phyloP scores from a whole-genome alignment of 148 eudicot species.

The Chenopodium formosanum region DNA sequence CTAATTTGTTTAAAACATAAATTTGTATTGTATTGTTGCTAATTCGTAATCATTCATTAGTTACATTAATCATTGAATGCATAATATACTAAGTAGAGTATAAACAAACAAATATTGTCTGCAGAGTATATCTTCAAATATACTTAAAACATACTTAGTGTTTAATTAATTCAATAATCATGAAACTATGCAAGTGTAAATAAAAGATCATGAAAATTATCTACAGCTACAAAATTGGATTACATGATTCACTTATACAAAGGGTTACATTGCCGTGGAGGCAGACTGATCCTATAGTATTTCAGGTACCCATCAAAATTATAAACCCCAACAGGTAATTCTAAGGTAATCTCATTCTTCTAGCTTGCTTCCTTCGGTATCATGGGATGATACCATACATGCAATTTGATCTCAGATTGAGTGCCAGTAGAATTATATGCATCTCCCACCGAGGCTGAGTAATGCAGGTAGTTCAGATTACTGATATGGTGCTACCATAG shows the following conservation, averaged over 20 bases:
- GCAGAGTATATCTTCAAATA: too few species aligned
- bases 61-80: too few species aligned
- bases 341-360: neutral
- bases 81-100: too few species aligned
- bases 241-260: neutral
- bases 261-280: neutral
- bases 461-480: neutral
- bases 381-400: neutral
- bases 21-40: too few species aligned
- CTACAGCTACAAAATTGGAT: neutral
- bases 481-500: constrained; percentile 5
- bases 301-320: neutral
- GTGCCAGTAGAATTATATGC: neutral
- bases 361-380: neutral
- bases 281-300: neutral
- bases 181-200: too few species aligned
- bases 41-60: too few species aligned
- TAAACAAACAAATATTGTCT: too few species aligned
- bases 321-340: neutral
- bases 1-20: too few species aligned
- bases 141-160: too few species aligned
- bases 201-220: too few species aligned
- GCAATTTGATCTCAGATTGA: neutral
- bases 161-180: too few species aligned
- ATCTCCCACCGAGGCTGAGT: neutral